These are phyloP conservation scores for Phytophthora boehmeriae DNA, from an alignment of 352 stramenopile genomes.

Conservation along the genomic window DNA sequence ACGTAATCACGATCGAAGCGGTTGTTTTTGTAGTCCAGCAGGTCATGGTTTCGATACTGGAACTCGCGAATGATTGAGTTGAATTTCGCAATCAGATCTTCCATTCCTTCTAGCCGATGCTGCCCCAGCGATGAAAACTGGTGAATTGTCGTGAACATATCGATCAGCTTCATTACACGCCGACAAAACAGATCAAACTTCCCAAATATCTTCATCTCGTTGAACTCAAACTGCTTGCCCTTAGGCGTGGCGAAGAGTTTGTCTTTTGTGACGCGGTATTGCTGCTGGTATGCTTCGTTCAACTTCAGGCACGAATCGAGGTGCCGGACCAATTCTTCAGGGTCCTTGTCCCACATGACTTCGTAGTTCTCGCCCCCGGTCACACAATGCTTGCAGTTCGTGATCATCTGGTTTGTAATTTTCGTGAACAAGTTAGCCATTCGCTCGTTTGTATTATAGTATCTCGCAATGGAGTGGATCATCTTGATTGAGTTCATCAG, in stretches of 20 bases:
- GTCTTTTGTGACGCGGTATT: conserved; percentile 97
- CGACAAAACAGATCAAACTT: conserved; percentile 99
- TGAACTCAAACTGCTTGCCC: conserved; percentile 99
- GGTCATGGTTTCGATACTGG: conserved; percentile 95
- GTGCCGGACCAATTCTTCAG: conserved; percentile 93
- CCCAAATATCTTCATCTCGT: conserved; percentile 99
- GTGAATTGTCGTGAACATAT: conserved; percentile 99
- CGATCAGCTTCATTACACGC: conserved; percentile 98
- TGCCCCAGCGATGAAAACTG: conserved; percentile 93
- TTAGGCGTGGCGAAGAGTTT: conserved; percentile 96
- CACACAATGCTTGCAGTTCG: conserved; percentile 97
- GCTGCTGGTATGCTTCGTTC: conserved; percentile 98
- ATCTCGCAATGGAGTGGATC: conserved; percentile 98
- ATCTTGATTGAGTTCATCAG: conserved; percentile 99
- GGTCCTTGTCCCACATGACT: conserved; percentile 95
- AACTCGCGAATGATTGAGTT: conserved; percentile 97
- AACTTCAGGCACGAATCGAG: conserved; percentile 97
- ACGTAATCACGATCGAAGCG: conserved; percentile 97
- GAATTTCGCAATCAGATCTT: conserved; percentile 93
- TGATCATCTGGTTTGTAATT: conserved; percentile 99
- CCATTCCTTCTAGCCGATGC: conserved; percentile 94
- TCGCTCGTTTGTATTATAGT: conserved; percentile 98
- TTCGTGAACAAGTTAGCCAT: conserved; percentile 98
- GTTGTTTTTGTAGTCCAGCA: conserved; percentile 99
- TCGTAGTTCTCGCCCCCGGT: conserved; percentile 85